Evolutionary conservation across 768 basidiomycete genomes (phyloP).

Genomic region (Pilatotrama ljubarskyi): DNA sequence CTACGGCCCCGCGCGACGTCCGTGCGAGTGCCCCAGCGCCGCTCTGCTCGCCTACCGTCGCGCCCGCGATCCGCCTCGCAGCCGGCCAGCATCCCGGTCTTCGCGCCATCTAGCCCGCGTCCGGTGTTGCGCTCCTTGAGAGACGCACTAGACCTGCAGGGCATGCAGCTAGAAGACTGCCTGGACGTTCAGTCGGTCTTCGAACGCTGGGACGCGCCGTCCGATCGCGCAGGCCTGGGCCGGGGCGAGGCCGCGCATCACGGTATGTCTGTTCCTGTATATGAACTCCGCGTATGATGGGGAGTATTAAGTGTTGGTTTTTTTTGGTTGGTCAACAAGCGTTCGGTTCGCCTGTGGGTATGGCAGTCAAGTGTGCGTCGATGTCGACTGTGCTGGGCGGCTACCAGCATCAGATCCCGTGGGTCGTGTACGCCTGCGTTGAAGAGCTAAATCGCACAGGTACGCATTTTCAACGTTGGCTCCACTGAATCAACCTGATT

Average conservation of each 20-base stretch:
- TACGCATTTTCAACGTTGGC: slow-evolving; percentile 1
- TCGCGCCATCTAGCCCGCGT: slow-evolving; percentile 9
- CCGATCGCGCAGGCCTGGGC: not conserved
- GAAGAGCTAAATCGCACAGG: slow-evolving; percentile 51
- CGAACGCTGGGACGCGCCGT: slow-evolving; percentile 11
- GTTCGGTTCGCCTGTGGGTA: slow-evolving; percentile 38
- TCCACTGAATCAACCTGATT: not conserved
- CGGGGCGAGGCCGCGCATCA: slow-evolving; percentile 2
- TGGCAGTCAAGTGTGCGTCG: slow-evolving; percentile 36
- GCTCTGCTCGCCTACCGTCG: not conserved
- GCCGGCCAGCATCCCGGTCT: slow-evolving; percentile 16
- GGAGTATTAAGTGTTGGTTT: not conserved
- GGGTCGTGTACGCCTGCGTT: slow-evolving; percentile 42
- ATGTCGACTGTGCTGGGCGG: slow-evolving; percentile 37
- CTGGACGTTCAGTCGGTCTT: slow-evolving; percentile 23
- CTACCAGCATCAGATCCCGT: slow-evolving; percentile 39
- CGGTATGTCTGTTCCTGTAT: slow-evolving; percentile 5
- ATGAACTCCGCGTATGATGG: not conserved
- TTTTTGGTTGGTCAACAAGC: slow-evolving; percentile 28
- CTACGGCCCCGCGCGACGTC: slow-evolving; percentile 13
- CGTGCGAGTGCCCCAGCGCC: slow-evolving; percentile 8
- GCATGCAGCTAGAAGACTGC: slow-evolving; percentile 21
- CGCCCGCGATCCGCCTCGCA: slow-evolving; percentile 17
- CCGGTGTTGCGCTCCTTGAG: slow-evolving; percentile 10
- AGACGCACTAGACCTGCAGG: slow-evolving; percentile 12